Evolutionary conservation across 2,329 filamentous ascomycete genomes (phyloP), one percentile per base, ranked within the genome.

Genomic region (Fusarium austroafricanum): DNA sequence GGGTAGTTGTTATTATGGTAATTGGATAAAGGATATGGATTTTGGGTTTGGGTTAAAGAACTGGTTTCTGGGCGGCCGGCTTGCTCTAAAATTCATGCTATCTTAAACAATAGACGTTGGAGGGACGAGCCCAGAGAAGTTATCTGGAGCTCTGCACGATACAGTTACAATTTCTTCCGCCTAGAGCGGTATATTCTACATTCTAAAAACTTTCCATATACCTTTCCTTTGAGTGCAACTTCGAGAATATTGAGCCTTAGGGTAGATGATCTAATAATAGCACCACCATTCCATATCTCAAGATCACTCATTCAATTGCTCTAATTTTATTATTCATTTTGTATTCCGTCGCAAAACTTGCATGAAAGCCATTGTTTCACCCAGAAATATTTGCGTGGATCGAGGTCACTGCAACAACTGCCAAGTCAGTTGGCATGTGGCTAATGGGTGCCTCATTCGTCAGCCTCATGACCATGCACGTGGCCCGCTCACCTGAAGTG

Each of bases 21-120:
- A 63, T 65, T 38, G 63, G 38, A 38, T 57, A 52, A 65, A 49
- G 56, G 38, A 54, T 58, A 43, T 37, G 55, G 53, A 29, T 38
- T 21, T 35, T 51, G 38, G 53, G 29, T 18, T 35, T 29, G 54
- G 47, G 15, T 50, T 23, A 47, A 40, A 54, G 35, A 33, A 20
- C 20, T 6, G 46, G 29, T 38, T 44, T 33, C 39, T 57, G 59
- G 67, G 64, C 26, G 63, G 67, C 67, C 47, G 50, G 67, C 55
- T 70, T 64, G 57, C 57, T 69, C 50, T 29, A 69, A 69, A 64
- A 69, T 54, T 62, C 31, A 53, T 50, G 38, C 23, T 7, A 59
- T 55, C 29, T 53, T 54, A 42, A 39, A 40, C 29, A 23, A 55
- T 55, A 55, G 37, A 61, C n/a, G 31, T 11, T 23, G 49, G 44